Base-by-base conservation (phyloP, 169 alveolate genomes). In the Amoebophrya sp. region DNA sequence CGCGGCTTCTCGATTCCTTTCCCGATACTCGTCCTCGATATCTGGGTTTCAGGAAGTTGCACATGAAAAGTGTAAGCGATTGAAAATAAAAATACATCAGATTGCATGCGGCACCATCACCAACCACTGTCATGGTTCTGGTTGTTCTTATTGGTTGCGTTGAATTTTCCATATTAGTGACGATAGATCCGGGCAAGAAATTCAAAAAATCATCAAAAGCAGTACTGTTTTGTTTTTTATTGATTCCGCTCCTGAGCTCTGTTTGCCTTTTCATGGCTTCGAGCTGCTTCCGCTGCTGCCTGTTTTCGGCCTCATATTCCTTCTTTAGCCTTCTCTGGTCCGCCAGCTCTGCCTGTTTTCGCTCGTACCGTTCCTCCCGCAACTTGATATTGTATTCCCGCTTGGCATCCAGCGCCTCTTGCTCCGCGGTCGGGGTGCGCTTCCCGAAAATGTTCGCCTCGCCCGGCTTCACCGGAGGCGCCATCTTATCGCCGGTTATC, bases 261-360 rank as follows among this genome's bases (percentile, higher is more conserved):
- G 83, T 66, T 66, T 66, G 83, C 32, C 83, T 66, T 25, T 66
- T 66, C 83, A 66, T 66, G 12, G 83, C 83, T 25, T 66, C 83
- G 32, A 66, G 32, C 83, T 66, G 83, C 32, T 66, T 66, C 32
- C 83, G 83, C 83, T 66, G 83, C 83, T 66, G 83, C 83, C 83
- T 7, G 32, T 2, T 25, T 25, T 66, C 83, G 35, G 83, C 83
- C 35, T 66, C 83, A 66, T 66, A 66, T 25, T 66, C 83, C 83
- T 66, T 66, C 35, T 66, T 66, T 3, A 66, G 83, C 83, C 18
- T 66, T n/a, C 83, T 7, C 83, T 66, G 83, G 10, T 66, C 83
- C 10, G 83, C 83, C 32, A 66, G 83, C 29, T 66, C 83, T 7
- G 83, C 83, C 83, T 66, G 83, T 66, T 66, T 66, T 66, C 83